Conservation (phyloP, 139 green algal genomes). For the Pseudopediastrum boryanum region DNA sequence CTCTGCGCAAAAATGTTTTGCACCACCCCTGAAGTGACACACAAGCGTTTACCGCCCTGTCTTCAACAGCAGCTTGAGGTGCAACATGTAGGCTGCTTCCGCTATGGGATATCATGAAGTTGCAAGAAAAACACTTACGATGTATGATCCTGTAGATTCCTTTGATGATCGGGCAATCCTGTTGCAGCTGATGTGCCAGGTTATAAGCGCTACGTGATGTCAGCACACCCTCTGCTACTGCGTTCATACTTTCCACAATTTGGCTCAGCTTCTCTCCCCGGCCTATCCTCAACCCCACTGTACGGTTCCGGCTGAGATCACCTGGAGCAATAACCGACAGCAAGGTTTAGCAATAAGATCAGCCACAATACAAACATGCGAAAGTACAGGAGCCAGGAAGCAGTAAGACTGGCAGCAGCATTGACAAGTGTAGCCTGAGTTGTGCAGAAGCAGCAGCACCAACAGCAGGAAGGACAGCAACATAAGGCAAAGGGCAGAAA, state of each 20-base stretch:
- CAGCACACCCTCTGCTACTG: conserved; percentile 85
- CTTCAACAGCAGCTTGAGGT: not conserved
- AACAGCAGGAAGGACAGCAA: too few species aligned
- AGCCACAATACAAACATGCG: not conserved
- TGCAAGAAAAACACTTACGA: conserved; percentile 18
- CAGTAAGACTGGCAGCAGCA: too few species aligned
- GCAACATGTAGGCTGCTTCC: not conserved
- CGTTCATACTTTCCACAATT: conserved; percentile 75
- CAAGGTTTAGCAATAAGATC: not conserved
- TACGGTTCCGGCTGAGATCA: conserved; percentile 88
- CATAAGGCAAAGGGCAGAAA: too few species aligned
- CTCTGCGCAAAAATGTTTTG: not conserved
- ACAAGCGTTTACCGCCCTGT: not conserved
- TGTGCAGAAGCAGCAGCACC: too few species aligned
- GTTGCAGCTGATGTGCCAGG: conserved; percentile 59
- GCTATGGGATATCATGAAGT: not conserved
- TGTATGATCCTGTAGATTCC: conserved; percentile 81
- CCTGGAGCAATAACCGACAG: too few species aligned
- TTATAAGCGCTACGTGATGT: conserved; percentile 65
- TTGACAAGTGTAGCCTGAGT: too few species aligned
- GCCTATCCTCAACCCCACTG: conserved; percentile 83
- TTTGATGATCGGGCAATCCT: conserved; percentile 81
- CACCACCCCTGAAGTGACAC: not conserved
- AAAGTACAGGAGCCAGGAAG: too few species aligned
- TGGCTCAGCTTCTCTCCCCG: conserved; percentile 84